Conservation (phyloP, 129 eudicot species). For the Helichrysum umbraculigerum region DNA sequence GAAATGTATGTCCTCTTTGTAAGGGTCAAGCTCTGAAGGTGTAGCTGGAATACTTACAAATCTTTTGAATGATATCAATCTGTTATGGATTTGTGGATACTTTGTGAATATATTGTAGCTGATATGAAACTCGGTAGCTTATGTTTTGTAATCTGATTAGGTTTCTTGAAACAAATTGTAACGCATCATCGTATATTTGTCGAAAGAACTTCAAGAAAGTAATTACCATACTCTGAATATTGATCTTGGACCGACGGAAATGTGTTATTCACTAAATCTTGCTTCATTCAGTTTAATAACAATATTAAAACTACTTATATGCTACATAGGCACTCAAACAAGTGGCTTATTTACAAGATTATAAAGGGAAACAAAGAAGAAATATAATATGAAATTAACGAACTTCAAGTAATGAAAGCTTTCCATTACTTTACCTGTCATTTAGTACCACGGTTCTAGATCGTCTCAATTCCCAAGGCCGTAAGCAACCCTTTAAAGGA, state of each 20-base stretch:
- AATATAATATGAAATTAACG: not conserved
- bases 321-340: constrained; percentile 10
- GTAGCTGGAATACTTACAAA: not conserved
- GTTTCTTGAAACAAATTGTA: not conserved
- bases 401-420: constrained; percentile 3
- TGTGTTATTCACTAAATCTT: not conserved
- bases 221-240: too few species aligned
- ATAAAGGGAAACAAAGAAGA: not conserved
- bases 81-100: too few species aligned
- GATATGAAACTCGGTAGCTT: not conserved
- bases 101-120: too few species aligned
- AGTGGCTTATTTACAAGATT: constrained; percentile 20
- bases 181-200: not conserved
- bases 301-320: not conserved
- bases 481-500: constrained; percentile 76
- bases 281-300: not conserved
- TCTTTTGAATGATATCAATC: too few species aligned
- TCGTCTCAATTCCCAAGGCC: constrained; percentile 54
- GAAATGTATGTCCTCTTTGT: constrained; percentile 40
- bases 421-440: constrained; percentile 27
- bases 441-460: constrained; percentile 41
- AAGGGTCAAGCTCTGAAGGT: constrained; percentile 8
- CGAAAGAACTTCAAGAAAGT: too few species aligned
- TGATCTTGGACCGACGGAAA: too few species aligned
- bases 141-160: too few species aligned